Base-by-base conservation (phyloP, 306 rosid species). In the Ormosia emarginata region DNA sequence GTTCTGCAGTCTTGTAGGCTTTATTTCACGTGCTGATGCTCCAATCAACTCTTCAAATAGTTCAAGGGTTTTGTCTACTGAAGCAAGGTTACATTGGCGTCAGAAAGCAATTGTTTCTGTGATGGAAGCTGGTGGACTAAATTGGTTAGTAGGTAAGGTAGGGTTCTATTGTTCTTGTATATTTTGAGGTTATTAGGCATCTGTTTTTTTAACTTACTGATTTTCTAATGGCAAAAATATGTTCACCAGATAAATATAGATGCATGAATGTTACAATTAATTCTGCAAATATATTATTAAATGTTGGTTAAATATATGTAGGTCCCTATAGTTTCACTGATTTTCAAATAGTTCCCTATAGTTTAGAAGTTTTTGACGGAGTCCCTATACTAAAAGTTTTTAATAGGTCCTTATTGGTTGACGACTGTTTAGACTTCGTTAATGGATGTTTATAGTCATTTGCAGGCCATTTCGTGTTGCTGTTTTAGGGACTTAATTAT, bases 101-200 rank as follows among this genome's bases (percentile, higher is more conserved):
- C 97, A 93, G 91, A 92, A 84, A 88, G 98, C 99, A 70, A 87
- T 92, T 88, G 89, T 92, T 84, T 95, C 92, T 18, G 87, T 95
- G 94, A 95, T 95, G 98, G 98, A 95, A 90, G 96, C 99, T 83
- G 99, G 99, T 77, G 98, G 98, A 64, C 92, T 92, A 79, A 95
- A 95, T 87, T 95, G 99, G 99, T 95, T 95, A 93, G 98, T 95
- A 95, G 99, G 99, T 95, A 95, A 95, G 99, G 99, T 93, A 90
- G 87, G 99, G 92, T 88, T 79, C 81, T 80, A 67, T 83, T 81
- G 39, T 84, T 70, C 52, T 75, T 59, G 61, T 52, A 67, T 73
- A 82, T 69, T 32, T 71, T 74, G 82, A 87, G 89, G 91, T 90
- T 87, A 84, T 94, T 87, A 79, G 89, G 90, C 85, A 84, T 78